Percentiles rank a stretch among this genome's conserved stretches.
Conservation (phyloP, 164 flowering plant genomes). For the Saururus chinensis region DNA sequence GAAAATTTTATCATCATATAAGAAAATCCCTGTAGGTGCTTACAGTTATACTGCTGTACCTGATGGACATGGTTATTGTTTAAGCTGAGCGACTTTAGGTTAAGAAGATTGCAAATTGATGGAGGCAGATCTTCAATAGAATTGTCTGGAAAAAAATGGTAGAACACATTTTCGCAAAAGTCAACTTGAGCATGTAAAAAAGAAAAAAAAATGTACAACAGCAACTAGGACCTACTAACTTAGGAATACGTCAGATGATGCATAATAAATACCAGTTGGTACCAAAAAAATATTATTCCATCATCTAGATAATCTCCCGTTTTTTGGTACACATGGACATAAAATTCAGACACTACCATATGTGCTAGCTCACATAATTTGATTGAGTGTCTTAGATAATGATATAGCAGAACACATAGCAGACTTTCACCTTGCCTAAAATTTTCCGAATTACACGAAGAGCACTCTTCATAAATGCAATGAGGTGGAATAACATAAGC, state of each 20-base stretch:
- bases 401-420: too few relatives aligned
- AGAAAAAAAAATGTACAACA: not conserved
- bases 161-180: not conserved
- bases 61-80: slow-evolving; percentile 63
- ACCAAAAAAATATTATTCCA: too few relatives aligned
- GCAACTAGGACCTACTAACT: not conserved
- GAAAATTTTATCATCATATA: not conserved
- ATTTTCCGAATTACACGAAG: too few relatives aligned
- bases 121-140: slow-evolving; percentile 69
- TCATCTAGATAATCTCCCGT: too few relatives aligned
- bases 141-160: slow-evolving; percentile 50
- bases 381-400: too few relatives aligned
- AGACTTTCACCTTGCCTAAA: too few relatives aligned
- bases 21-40: not conserved
- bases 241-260: not conserved
- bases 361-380: too few relatives aligned
- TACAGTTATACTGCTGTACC: slow-evolving; percentile 27
- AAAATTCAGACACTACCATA: too few relatives aligned
- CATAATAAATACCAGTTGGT: not conserved
- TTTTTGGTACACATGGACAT: too few relatives aligned
- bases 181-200: not conserved
- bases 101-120: slow-evolving; percentile 78
- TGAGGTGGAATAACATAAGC: too few relatives aligned
- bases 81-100: slow-evolving; percentile 76
- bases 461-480: too few relatives aligned